A percentile compares a stretch with the other conserved stretches of the same genome.
phyloP scores from a whole-genome alignment of 441 rosid genomes.

The Aquilaria agallochum region DNA sequence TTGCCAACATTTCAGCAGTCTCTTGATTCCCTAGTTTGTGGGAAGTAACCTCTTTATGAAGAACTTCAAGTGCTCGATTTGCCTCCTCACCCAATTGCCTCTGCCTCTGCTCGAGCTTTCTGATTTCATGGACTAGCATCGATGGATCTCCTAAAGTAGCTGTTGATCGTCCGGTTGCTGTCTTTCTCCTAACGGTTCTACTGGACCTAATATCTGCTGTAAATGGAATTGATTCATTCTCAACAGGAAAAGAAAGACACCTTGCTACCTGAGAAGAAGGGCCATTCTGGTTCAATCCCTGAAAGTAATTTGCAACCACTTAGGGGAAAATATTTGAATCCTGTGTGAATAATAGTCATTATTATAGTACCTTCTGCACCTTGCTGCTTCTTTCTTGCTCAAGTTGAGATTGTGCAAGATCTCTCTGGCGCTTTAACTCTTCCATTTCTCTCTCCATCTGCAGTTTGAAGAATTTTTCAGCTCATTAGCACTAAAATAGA shows the following conservation, averaged over 20 bases:
- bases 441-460: conserved; percentile 89
- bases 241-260: conserved; percentile 64
- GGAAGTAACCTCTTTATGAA: conserved; percentile 86
- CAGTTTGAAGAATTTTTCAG: conserved; percentile 10
- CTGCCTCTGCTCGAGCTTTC: conserved; percentile 79
- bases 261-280: conserved; percentile 67
- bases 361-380: conserved; percentile 60
- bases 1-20: conserved; percentile 73
- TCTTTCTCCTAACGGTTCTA: conserved; percentile 37
- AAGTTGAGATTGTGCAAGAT: conserved; percentile 74
- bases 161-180: conserved; percentile 49
- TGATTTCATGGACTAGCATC: conserved; percentile 72
- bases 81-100: conserved; percentile 88
- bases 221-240: conserved; percentile 30
- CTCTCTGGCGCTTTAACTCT: conserved; percentile 94
- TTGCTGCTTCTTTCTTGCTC: conserved; percentile 66
- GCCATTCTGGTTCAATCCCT: conserved; percentile 51
- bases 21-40: conserved; percentile 74
- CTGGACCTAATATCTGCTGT: conserved; percentile 35
- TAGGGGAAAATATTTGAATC: conserved; percentile 7
- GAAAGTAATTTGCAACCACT: conserved; percentile 22
- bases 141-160: conserved; percentile 67
- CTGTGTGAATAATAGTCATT: conserved; percentile 6
- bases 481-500: conserved; percentile 3
- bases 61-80: conserved; percentile 82